Conservation (phyloP, 2,329 filamentous ascomycete genomes). For the Sarocladiaceae sp. region DNA sequence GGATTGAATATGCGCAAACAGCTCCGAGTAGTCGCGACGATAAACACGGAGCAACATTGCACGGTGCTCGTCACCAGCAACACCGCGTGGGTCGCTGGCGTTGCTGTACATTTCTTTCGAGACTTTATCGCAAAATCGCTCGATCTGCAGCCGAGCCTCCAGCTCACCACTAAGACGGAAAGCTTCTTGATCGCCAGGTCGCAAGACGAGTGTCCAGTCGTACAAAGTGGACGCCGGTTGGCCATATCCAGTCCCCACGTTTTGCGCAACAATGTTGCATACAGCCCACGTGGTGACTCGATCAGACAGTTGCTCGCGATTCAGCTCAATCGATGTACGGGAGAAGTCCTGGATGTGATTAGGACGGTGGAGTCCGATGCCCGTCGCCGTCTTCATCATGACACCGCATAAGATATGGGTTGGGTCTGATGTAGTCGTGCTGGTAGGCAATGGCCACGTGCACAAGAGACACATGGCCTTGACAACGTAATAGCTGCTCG, state of each 20-base stretch:
- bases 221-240: conserved; percentile 76
- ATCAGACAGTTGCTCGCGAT: conserved; percentile 75
- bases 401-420: conserved; percentile 78
- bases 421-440: conserved; percentile 72
- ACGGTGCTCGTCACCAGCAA: conserved; percentile 63
- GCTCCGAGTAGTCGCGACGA: conserved; percentile 59
- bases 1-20: conserved; percentile 57
- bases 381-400: conserved; percentile 84
- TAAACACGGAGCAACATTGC: conserved; percentile 65
- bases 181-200: conserved; percentile 55
- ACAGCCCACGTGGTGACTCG: conserved; percentile 78
- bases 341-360: conserved; percentile 83
- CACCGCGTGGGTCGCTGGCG: conserved; percentile 65
- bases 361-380: conserved; percentile 76
- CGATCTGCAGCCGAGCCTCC: conserved; percentile 65
- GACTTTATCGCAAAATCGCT: conserved; percentile 72
- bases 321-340: conserved; percentile 67
- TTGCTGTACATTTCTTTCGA: conserved; percentile 79
- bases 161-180: conserved; percentile 58
- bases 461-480: conserved; percentile 77
- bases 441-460: conserved; percentile 80
- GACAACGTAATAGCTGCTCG: conserved; percentile 74
- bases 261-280: conserved; percentile 79
- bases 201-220: conserved; percentile 66
- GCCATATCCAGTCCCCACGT: conserved; percentile 77